Percentiles rank a stretch among this genome's conserved stretches.
Conservation (phyloP, 768 basidiomycete genomes). For the Pleurotus tuoliensis region DNA sequence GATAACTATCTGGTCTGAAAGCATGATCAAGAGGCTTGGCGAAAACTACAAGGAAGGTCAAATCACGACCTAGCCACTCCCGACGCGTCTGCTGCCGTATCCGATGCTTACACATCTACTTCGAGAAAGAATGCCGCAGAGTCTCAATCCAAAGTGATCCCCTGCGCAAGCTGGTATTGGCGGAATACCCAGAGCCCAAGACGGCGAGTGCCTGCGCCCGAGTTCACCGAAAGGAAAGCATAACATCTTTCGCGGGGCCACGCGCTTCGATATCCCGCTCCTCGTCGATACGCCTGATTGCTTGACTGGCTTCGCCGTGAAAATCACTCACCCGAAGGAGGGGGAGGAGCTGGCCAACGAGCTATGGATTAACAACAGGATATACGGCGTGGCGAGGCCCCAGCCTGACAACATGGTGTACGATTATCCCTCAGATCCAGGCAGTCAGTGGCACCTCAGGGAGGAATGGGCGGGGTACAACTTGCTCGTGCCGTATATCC, state of each 20-base stretch:
- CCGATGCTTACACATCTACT: not conserved
- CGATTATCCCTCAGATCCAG: no score
- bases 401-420: not conserved
- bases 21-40: conserved; percentile 28
- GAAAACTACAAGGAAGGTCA: conserved; percentile 17
- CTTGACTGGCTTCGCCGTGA: conserved; percentile 27
- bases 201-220: not conserved
- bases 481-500: conserved; percentile 20
- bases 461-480: conserved; percentile 33
- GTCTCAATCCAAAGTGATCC: not conserved
- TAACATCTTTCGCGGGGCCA: conserved; percentile 33
- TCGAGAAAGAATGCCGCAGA: not conserved
- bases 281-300: conserved; percentile 17
- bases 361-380: conserved; percentile 25
- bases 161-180: not conserved
- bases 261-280: conserved; percentile 32
- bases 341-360: conserved; percentile 26
- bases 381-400: conserved; percentile 11
- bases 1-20: conserved; percentile 28
- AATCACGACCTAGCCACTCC: not conserved
- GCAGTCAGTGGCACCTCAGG: no score
- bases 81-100: not conserved
- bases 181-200: not conserved
- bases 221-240: conserved; percentile 15
- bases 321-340: conserved; percentile 25